Base-by-base conservation (phyloP, 2,329 filamentous ascomycete species). In the Trichophyton benhamiae region DNA sequence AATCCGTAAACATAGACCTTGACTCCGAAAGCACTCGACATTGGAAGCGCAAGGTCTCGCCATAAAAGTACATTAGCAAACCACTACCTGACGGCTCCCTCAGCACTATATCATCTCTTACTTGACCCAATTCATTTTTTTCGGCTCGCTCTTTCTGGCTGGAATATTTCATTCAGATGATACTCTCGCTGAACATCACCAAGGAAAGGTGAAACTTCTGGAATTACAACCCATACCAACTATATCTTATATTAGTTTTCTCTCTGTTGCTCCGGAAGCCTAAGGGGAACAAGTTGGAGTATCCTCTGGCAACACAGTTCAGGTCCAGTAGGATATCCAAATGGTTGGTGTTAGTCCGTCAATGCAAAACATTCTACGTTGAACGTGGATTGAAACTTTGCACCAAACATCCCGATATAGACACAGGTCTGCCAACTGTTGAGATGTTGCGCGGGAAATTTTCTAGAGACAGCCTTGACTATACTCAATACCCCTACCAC, bases 1-100 rank as follows among this genome's bases (percentile, higher is more conserved):
- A 65, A 22, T 55, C 48, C 25, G 30, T 55, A 2, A 41, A 62
- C 33, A 61, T 64, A 22, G 60, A 61, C 5, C 30, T 65, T 17
- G 61, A 63, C 33, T 27, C 48, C 4, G 60, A 66, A 25, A 63
- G 57, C 3, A 49, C 46, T 1, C 60, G 60, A 17, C 62, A 63
- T 36, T 66, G 64, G 64, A 33, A 42, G 30, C 62, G 62, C 17
- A 64, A 61, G 20, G 44, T 48, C 17, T 48, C 17, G 9, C 44
- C 17, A 11, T 48, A 48, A 48, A 8, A 11, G 2, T 25, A 8
- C 20, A 30, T 30, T 6, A 6, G 1, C 27, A 30, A 30, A 30
- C n/a, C 20, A 48, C n/a, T 22, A 2, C 7, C 44, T 25, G 9
- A 3, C 41, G 2, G n/a, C 4, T 44, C 7, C n/a, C 15, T 7